Percentiles rank a stretch among this genome's conserved stretches.
Evolutionary conservation across 306 rosid species (phyloP).

Genomic region (Medicago ruthenica): DNA sequence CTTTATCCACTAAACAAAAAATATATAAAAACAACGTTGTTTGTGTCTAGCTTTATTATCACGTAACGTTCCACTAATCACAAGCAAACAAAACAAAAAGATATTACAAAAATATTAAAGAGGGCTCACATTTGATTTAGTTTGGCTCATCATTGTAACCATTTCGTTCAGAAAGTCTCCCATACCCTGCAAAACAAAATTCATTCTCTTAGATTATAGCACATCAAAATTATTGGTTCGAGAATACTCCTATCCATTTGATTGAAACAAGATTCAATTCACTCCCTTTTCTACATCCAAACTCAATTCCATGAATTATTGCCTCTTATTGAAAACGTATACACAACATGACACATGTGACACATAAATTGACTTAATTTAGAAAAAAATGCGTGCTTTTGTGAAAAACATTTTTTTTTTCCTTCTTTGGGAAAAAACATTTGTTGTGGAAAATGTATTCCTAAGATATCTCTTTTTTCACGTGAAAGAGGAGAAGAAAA

Average conservation of each 20-base stretch:
- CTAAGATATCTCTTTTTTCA: conserved; percentile 13
- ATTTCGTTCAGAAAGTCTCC: conserved; percentile 89
- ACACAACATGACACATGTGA: conserved; percentile 34
- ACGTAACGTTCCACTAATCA: conserved; percentile 20
- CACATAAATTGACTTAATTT: conserved; percentile 18
- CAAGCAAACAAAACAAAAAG: neutral
- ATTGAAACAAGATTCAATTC: conserved; percentile 34
- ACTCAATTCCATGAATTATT: conserved; percentile 43
- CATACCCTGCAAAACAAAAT: conserved; percentile 75
- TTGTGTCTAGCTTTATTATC: conserved; percentile 20
- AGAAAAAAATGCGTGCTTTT: conserved; percentile 1
- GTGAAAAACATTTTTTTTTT: neutral
- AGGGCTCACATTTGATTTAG: conserved; percentile 67
- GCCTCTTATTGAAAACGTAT: neutral
- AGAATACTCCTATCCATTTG: neutral
- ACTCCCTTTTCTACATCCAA: too few relatives aligned
- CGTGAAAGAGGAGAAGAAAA: neutral
- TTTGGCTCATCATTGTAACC: conserved; percentile 89
- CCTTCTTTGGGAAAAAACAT: conserved; percentile 6
- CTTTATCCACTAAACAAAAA: conserved; percentile 33
- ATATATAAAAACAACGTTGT: conserved; percentile 34
- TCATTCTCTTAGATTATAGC: conserved; percentile 18
- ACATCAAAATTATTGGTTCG: conserved; percentile 35
- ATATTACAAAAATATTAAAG: neutral
- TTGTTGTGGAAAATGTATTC: conserved; percentile 16